Evolutionary conservation across 768 basidiomycete species (phyloP), one percentile per base, ranked within the genome.

Genomic region (Pleurotus pulmonarius): DNA sequence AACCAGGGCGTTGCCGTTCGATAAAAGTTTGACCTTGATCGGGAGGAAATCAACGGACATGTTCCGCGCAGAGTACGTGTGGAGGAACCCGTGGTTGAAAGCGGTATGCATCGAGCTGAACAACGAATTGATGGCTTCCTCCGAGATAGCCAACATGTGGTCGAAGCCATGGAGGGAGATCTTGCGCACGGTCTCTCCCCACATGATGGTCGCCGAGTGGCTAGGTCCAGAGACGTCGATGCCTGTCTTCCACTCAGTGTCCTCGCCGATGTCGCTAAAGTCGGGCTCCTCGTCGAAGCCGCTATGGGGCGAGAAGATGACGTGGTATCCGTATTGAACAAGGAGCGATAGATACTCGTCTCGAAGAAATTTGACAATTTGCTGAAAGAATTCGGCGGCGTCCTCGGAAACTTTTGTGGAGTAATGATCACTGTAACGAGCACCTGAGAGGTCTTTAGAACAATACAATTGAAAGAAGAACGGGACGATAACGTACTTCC

Each of bases 61-160:
- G 15, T 13, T 46, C 13, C 25, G 29, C 8, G 13, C 16, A 6
- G 24, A 39, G 18, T 25, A 47, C 9, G 16, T 25, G 13, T 20
- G 15, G 9, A 18, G 13, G 13, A 15, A 16, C 18, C 24, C 46
- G 15, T 25, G 18, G 13, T 18, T 16, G 37, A 29, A n/a, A 38
- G 39, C 12, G 25, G 4, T 12, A 24, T 18, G 40, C 52, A 55
- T 34, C 16, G 44, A 47, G 13, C 9, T 8, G 53, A 58, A 58
- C 22, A 58, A 37, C 3, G 34, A 26, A 24, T 56, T 55, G 55
- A 59, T 56, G 26, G 58, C 52, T 16, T 20, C 55, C 49, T 59
- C 55, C 9, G 58, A 59, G 29, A 59, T 26, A 6, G 58, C 47
- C 22, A 49, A 3, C 8, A 59, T 39, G 39, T 49, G 53, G 40